A percentile compares a stretch with the other conserved stretches of the same genome.
These are phyloP conservation scores for Ceratobasidium sp. DNA, from an alignment of 1,284 basidiomycete species.

Conservation along the genomic window DNA sequence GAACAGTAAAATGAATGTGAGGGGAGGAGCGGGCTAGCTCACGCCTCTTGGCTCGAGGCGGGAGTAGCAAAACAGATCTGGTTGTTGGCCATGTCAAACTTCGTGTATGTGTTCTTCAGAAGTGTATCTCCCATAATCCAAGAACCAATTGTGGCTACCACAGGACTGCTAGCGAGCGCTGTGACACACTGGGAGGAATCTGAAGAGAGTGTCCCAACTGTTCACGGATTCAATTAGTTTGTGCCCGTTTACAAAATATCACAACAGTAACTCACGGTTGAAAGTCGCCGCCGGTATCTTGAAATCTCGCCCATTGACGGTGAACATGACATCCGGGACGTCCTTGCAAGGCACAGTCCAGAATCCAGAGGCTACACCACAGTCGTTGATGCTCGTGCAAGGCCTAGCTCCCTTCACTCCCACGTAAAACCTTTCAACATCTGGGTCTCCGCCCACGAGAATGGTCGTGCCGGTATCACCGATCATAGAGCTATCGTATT, in stretches of 20 bases:
- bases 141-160: neutral
- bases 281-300: conserved; percentile 75
- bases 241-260: neutral
- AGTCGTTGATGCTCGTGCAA: neutral
- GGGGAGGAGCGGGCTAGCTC: too few species aligned
- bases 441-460: conserved; percentile 52
- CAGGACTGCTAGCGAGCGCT: conserved; percentile 65
- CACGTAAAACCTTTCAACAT: neutral
- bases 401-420: neutral
- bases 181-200: conserved; percentile 68
- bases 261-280: conserved; percentile 64
- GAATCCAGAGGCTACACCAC: neutral
- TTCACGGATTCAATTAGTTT: neutral
- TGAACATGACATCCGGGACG: conserved; percentile 52
- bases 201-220: neutral
- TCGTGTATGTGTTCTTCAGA: conserved; percentile 49
- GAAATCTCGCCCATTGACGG: conserved; percentile 52
- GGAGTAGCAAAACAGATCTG: conserved; percentile 23
- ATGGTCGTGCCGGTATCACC: conserved; percentile 60
- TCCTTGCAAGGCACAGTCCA: conserved; percentile 13
- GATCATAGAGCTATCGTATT: conserved; percentile 38
- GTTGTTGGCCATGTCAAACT: conserved; percentile 32
- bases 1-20: too few species aligned
- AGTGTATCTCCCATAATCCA: conserved; percentile 86
- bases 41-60: too few species aligned